A percentile compares a stretch with the other conserved stretches of the same genome.
Evolutionary conservation across 2,329 filamentous ascomycete genomes (phyloP).

Genomic region (Ascosphaera pollenicola): DNA sequence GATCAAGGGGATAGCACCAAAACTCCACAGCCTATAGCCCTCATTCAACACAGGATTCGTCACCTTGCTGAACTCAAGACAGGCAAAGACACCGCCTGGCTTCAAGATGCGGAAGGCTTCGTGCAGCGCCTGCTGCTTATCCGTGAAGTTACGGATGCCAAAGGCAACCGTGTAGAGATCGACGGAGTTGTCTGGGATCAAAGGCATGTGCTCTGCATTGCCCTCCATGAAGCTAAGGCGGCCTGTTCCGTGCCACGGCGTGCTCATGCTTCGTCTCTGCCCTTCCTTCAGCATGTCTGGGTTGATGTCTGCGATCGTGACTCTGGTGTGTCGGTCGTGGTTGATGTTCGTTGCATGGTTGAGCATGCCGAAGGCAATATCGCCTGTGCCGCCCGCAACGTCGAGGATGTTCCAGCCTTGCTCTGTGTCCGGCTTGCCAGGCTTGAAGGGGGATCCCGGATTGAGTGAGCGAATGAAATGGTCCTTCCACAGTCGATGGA

Average conservation of each 20-base stretch:
- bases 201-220: constrained; percentile 57
- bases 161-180: constrained; percentile 97
- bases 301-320: constrained; percentile 94
- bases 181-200: constrained; percentile 46
- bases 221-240: constrained; percentile 60
- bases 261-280: constrained; percentile 47
- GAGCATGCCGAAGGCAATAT: constrained; percentile 93
- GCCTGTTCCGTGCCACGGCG: constrained; percentile 32
- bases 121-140: constrained; percentile 60
- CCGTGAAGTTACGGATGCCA: constrained; percentile 90
- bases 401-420: constrained; percentile 61
- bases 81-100: constrained; percentile 89
- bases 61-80: constrained; percentile 84
- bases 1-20: constrained; percentile 80
- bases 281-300: constrained; percentile 83
- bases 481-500: constrained; percentile 94
- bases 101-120: constrained; percentile 79
- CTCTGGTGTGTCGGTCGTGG: constrained; percentile 54
- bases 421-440: constrained; percentile 9
- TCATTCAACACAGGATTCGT: constrained; percentile 57
- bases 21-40: constrained; percentile 89
- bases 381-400: constrained; percentile 88
- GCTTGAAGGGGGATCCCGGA: constrained; percentile 38
- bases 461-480: constrained; percentile 85
- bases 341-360: constrained; percentile 67